phyloP scores from a whole-genome alignment of 1,139 yeast species.

The Yamadazyma siamensis region DNA sequence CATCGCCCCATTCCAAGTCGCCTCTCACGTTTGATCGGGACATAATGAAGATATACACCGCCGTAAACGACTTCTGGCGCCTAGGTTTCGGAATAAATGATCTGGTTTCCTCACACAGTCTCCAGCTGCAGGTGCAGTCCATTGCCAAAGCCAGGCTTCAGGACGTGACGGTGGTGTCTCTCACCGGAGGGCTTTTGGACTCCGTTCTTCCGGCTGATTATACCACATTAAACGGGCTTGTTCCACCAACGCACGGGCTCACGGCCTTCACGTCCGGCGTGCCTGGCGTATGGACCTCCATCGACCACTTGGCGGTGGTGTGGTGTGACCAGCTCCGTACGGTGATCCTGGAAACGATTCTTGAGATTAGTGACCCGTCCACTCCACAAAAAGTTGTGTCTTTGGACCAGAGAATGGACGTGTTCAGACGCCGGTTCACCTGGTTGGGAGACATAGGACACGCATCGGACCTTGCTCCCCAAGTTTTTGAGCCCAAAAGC shows the following conservation, averaged over 20 bases:
- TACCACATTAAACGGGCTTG: conserved; percentile 67
- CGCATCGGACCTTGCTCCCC: too few relatives aligned
- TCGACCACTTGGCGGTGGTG: conserved; percentile 92
- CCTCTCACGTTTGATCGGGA: conserved; percentile 97
- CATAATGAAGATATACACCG: conserved; percentile 66
- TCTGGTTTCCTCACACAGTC: too few relatives aligned
- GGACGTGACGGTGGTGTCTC: conserved; percentile 61
- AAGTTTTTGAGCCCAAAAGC: background rate
- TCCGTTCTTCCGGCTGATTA: conserved; percentile 90
- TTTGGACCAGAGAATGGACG: conserved; percentile 53
- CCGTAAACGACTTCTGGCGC: conserved; percentile 76
- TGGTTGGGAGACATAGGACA: too few relatives aligned
- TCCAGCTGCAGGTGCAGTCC: too few relatives aligned
- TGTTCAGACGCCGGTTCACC: conserved; percentile 47
- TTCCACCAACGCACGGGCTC: conserved; percentile 76
- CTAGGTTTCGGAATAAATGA: conserved; percentile 14
- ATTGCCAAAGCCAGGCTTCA: conserved; percentile 39
- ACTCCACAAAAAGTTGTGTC: conserved; percentile 46
- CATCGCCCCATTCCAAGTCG: conserved; percentile 91
- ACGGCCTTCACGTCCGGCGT: conserved; percentile 83
- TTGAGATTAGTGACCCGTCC: conserved; percentile 53
- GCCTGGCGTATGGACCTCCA: conserved; percentile 90
- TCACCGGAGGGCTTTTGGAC: conserved; percentile 90
- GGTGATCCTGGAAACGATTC: conserved; percentile 54
- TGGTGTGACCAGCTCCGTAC: conserved; percentile 92